Evolutionary conservation across 2,329 filamentous ascomycete genomes (phyloP).

Genomic region (Metarhizium rileyi): DNA sequence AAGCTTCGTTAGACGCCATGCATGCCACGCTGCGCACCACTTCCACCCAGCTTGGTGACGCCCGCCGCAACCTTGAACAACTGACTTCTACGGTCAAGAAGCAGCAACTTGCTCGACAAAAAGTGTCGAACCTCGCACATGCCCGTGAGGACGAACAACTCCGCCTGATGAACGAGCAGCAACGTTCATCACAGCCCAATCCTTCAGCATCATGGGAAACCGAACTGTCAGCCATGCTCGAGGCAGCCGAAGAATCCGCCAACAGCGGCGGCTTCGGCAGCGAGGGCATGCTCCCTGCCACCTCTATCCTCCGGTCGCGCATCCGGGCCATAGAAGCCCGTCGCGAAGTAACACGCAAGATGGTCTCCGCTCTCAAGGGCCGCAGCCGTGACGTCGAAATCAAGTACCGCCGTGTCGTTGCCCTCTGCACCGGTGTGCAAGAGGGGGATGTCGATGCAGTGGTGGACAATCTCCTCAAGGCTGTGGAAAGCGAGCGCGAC

Average conservation of each 20-base stretch:
- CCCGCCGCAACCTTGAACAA: constrained; percentile 62
- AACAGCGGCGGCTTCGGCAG: constrained; percentile 23
- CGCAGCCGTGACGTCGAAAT: constrained; percentile 76
- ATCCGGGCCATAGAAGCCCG: constrained; percentile 61
- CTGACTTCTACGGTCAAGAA: constrained; percentile 56
- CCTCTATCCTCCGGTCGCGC: constrained; percentile 53
- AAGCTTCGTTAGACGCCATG: constrained; percentile 70
- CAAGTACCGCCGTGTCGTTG: constrained; percentile 82
- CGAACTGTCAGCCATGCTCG: constrained; percentile 39
- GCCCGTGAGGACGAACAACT: constrained; percentile 62
- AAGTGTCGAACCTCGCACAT: constrained; percentile 67
- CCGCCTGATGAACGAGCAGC: constrained; percentile 32
- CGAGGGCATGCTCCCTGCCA: constrained; percentile 43
- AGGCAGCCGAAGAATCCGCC: constrained; percentile 29
- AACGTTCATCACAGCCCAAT: constrained; percentile 31
- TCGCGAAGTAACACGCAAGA: constrained; percentile 55
- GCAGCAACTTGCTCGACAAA: constrained; percentile 58
- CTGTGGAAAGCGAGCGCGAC: constrained; percentile 77
- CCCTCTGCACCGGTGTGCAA: constrained; percentile 71
- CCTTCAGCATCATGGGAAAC: constrained; percentile 43
- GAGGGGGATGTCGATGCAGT: constrained; percentile 73
- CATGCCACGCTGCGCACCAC: constrained; percentile 74
- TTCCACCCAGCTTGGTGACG: constrained; percentile 67
- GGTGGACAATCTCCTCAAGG: constrained; percentile 69
- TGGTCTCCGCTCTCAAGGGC: constrained; percentile 62